phyloP scores from a whole-genome alignment of 805 yeast genomes.

The Priceomyces medius region DNA sequence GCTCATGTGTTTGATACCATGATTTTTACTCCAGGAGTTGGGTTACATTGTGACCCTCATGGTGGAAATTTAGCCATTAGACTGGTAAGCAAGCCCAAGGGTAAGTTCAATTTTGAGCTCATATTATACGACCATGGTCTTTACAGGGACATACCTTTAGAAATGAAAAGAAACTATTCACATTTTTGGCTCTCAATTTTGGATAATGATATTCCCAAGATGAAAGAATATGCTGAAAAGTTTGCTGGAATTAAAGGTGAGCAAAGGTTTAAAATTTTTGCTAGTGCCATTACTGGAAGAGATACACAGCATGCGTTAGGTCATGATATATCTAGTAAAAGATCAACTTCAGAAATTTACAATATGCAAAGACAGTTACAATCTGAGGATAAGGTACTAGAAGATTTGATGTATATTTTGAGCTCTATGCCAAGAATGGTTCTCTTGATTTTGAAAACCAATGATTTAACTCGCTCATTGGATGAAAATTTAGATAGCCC shows the following conservation, averaged over 20 bases:
- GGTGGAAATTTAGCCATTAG: conserved; percentile 93
- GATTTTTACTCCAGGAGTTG: conserved; percentile 92
- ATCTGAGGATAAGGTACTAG: conserved; percentile 60
- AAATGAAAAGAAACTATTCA: conserved; percentile 79
- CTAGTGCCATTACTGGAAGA: conserved; percentile 94
- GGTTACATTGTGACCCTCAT: conserved; percentile 97
- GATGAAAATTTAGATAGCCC: conserved; percentile 84
- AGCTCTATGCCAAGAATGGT: conserved; percentile 84
- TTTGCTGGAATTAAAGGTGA: conserved; percentile 78
- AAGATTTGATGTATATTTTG: conserved; percentile 75
- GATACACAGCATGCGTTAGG: conserved; percentile 74
- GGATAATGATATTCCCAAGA: conserved; percentile 61
- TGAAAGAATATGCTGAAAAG: conserved; percentile 71
- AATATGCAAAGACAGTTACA: conserved; percentile 63
- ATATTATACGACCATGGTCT: conserved; percentile 93
- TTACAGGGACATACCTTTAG: conserved; percentile 77
- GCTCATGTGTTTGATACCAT: conserved; percentile 90
- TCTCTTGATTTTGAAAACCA: conserved; percentile 83
- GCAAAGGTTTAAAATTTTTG: conserved; percentile 74
- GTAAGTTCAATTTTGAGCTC: conserved; percentile 78
- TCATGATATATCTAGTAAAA: conserved; percentile 52
- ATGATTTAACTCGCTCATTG: conserved; percentile 84
- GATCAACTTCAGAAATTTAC: conserved; percentile 62
- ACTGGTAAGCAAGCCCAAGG: conserved; percentile 16
- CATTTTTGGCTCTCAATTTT: conserved; percentile 89